Percentiles rank a stretch among this genome's conserved stretches.
These are phyloP conservation scores for Coelastrella sp. DNA, from an alignment of 139 green algal genomes.

Conservation along the genomic window DNA sequence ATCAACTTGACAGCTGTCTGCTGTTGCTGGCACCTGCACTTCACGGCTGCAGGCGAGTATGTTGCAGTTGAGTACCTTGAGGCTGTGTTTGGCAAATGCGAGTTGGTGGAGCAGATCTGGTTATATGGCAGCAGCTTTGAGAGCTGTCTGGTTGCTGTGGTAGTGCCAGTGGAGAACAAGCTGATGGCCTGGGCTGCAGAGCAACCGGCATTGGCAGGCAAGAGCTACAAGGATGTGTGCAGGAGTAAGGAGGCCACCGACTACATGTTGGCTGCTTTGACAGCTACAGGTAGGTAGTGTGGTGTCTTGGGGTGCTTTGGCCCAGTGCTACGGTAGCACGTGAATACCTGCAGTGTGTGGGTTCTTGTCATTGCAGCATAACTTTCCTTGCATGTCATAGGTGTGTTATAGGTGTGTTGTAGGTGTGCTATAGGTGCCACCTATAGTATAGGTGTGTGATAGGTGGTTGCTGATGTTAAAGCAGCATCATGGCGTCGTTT, in stretches of 20 bases:
- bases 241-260: neutral
- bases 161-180: constrained; percentile 81
- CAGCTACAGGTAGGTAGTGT: constrained; percentile 55
- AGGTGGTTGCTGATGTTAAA: too few relatives aligned
- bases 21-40: too few relatives aligned
- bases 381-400: too few relatives aligned
- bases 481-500: too few relatives aligned
- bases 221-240: constrained; percentile 27
- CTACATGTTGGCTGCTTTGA: neutral
- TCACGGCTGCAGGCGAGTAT: constrained; percentile 85
- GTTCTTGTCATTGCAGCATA: too few relatives aligned
- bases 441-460: too few relatives aligned
- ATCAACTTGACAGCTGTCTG: constrained; percentile 7
- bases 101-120: constrained; percentile 91
- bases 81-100: constrained; percentile 86
- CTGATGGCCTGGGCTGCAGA: constrained; percentile 67
- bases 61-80: constrained; percentile 97
- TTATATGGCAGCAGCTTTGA: constrained; percentile 95
- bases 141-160: constrained; percentile 88
- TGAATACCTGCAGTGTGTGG: too few relatives aligned
- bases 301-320: too few relatives aligned
- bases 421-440: too few relatives aligned
- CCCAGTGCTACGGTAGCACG: too few relatives aligned
- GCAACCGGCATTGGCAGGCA: neutral
- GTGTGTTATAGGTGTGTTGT: too few relatives aligned